Evolutionary conservation across 805 yeast genomes (phyloP), one percentile per base, ranked within the genome.

Genomic region (Zygoascus tannicola): DNA sequence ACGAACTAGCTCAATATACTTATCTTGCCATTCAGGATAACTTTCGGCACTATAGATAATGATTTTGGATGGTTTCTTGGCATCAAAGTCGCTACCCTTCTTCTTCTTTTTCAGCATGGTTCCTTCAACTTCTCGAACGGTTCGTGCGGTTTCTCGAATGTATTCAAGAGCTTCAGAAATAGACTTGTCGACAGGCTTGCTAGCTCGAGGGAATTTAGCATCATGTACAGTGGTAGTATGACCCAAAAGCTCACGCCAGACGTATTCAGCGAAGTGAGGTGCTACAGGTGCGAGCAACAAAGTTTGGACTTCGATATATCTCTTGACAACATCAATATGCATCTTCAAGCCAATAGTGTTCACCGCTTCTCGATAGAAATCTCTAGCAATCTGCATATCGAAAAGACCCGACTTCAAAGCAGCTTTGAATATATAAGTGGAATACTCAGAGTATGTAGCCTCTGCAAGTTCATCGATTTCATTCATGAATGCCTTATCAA

Each of bases 311-410:
- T 87, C 95, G 55, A 92, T 84, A 63, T 86, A 92, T 56, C 81
- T 78, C 52, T 77, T 58, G 34, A 86, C 81, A 51, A 92, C 73
- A 56, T 85, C 95, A 54, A 71, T 75, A 70, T 85, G 95, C 95
- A 92, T 85, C 21, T 37, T 37, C 30, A 69, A 69, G 33, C 59
- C 62, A 26, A 59, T 54, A 22, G 76, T 66, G 28, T 62, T 55
- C 44, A 76, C 71, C 8, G 80, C 73, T 55, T 92, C 98, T 69
- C 98, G 81, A 71, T 92, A 92, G 70, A 81, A 88, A 67, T 92
- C 98, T 70, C 98, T 82, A 28, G 97, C 80, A 45, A 87, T 76
- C 69, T 88, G 97, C 75, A 80, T 83, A 64, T 92, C 98, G 56
- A 90, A 92, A 56, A 92, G 74, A 54, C 96, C 97, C 44, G 73